phyloP scores from a whole-genome alignment of 208 protist species.

The Wallacemonas rigidus region DNA sequence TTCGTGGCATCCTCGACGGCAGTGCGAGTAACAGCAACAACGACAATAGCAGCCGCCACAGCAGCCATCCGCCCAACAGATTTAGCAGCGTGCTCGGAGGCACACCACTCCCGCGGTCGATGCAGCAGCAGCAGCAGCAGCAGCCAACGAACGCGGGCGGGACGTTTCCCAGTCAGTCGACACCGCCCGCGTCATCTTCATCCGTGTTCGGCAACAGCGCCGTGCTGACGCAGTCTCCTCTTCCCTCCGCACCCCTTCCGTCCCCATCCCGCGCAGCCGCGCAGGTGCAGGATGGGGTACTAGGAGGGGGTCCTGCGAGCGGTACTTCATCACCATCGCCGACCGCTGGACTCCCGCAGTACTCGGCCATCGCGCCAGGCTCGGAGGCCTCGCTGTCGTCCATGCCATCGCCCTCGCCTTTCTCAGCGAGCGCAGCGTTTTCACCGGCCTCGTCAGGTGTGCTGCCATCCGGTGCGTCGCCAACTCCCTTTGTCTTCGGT shows the following conservation, averaged over 20 bases:
- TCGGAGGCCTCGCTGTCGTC: conserved; percentile 2
- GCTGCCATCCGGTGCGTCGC: background rate
- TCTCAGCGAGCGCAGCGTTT: background rate
- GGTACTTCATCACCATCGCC: background rate
- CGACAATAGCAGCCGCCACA: background rate
- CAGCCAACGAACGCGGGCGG: too few relatives aligned
- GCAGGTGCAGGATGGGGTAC: too few relatives aligned
- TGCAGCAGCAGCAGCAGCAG: background rate
- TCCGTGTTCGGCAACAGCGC: too few relatives aligned
- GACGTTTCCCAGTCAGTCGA: too few relatives aligned
- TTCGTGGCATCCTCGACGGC: conserved; percentile 29
- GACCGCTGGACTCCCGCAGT: background rate
- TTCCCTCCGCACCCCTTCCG: too few relatives aligned
- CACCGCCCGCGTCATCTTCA: too few relatives aligned
- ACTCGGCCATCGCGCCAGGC: conserved; percentile 12
- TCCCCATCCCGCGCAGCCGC: too few relatives aligned
- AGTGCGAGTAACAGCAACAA: background rate
- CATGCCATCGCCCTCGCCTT: background rate
- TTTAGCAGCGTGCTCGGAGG: too few relatives aligned
- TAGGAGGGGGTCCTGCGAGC: background rate
- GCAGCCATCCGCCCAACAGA: too few relatives aligned
- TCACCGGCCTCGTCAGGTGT: background rate
- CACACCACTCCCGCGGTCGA: background rate
- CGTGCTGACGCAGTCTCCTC: too few relatives aligned
- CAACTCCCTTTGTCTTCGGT: background rate